A percentile compares a stretch with the other conserved stretches of the same genome.
Evolutionary conservation across 805 yeast genomes (phyloP).

Genomic region (Ogataea paraovalis): DNA sequence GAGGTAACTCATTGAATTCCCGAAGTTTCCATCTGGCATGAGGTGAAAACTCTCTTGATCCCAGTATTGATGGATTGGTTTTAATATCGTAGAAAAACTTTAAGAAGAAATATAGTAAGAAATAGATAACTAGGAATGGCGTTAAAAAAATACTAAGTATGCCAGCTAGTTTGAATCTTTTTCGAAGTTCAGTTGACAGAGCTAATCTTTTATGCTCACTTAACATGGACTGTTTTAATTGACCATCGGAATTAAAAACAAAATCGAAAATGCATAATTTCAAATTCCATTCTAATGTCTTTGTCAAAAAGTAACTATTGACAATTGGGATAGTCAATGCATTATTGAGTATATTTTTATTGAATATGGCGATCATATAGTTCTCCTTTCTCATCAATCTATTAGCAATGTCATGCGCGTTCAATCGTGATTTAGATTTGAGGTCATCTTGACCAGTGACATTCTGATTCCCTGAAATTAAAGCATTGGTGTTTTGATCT

Average conservation of each 20-base stretch:
- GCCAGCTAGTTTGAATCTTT: constrained; percentile 86
- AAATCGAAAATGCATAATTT: constrained; percentile 84
- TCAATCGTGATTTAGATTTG: constrained; percentile 68
- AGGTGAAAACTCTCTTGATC: constrained; percentile 87
- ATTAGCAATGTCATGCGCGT: constrained; percentile 93
- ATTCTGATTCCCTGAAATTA: constrained; percentile 40
- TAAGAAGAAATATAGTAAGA: constrained; percentile 78
- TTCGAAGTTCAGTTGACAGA: constrained; percentile 63
- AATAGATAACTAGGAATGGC: constrained; percentile 82
- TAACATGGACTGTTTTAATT: constrained; percentile 64
- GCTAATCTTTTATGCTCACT: constrained; percentile 66
- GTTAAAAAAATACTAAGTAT: constrained; percentile 75
- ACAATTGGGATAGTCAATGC: constrained; percentile 43
- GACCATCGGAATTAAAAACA: constrained; percentile 80
- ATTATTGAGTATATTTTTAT: constrained; percentile 68
- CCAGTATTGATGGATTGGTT: constrained; percentile 78
- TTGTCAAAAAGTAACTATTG: constrained; percentile 51
- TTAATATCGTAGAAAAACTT: constrained; percentile 90
- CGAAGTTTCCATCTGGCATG: constrained; percentile 93
- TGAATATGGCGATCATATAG: constrained; percentile 84
- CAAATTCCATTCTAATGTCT: constrained; percentile 92
- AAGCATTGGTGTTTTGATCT: constrained; percentile 82
- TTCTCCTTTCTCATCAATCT: constrained; percentile 94
- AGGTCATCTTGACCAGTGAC: constrained; percentile 44
- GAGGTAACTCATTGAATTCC: constrained; percentile 91